Base-by-base conservation (phyloP, 495 filamentous ascomycete genomes). In the Talaromyces proteolyticus region DNA sequence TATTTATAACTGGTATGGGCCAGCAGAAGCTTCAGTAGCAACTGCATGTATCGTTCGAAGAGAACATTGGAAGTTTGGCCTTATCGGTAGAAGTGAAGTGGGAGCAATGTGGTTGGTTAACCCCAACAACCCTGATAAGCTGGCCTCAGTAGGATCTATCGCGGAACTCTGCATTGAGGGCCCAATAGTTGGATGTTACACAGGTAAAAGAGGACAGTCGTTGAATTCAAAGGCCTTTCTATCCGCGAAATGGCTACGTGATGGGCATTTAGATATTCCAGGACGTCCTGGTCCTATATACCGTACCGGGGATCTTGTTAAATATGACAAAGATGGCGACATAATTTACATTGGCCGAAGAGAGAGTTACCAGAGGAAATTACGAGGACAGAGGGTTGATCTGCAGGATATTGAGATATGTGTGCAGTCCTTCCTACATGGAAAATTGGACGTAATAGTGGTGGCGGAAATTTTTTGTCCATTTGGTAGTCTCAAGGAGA, bases 161-260 rank as follows among this genome's bases (percentile, higher is more conserved):
- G 77, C 76, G 10, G 77, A 80, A 53, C 60, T 79, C 23, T 44
- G 72, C 17, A 62, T 80, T 26, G 74, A 77, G 57, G 76, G 76
- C 0, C 70, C 73, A 2, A 57, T 72, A 21, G 62, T 78, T 1
- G 72, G 63, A 1, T 53, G 62, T 0, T n/a, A n/a, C n/a, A n/a
- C n/a, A n/a, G n/a, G n/a, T n/a, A n/a, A n/a, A n/a, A n/a, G n/a
- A n/a, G n/a, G n/a, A n/a, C n/a, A n/a, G n/a, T n/a, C n/a, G n/a
- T n/a, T n/a, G n/a, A n/a, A n/a, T n/a, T n/a, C n/a, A n/a, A n/a
- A n/a, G n/a, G n/a, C n/a, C n/a, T n/a, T n/a, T n/a, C n/a, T n/a
- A n/a, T n/a, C n/a, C n/a, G n/a, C n/a, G n/a, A n/a, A n/a, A n/a
- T n/a, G n/a, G n/a, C n/a, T n/a, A n/a, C n/a, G n/a, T n/a, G n/a